Evolutionary conservation across 495 filamentous ascomycete species (phyloP).

Genomic region (Talaromyces stipitatus): DNA sequence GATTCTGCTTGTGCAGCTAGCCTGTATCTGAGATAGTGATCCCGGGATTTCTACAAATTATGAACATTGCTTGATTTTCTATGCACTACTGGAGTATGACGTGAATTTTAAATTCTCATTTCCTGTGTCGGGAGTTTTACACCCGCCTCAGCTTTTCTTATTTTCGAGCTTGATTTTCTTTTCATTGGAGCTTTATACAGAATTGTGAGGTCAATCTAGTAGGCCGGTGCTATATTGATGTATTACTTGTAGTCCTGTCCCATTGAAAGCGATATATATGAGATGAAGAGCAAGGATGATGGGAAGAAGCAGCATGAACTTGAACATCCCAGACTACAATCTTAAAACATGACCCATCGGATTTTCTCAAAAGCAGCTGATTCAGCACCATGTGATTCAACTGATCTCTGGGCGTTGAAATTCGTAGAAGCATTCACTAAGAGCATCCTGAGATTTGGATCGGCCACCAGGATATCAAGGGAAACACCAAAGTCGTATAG

Average conservation of each 20-base stretch:
- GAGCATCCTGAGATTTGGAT: background rate
- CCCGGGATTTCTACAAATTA: background rate
- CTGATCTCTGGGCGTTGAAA: background rate
- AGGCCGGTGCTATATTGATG: background rate
- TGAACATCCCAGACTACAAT: background rate
- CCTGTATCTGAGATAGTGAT: constrained; percentile 2
- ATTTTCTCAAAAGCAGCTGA: background rate
- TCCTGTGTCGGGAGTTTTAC: background rate
- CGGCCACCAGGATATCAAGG: background rate
- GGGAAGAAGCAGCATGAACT: background rate
- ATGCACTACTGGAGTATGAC: background rate
- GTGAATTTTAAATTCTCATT: background rate
- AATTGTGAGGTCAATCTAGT: background rate
- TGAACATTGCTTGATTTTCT: background rate
- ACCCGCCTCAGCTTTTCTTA: background rate
- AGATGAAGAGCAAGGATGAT: background rate
- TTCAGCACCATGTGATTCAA: background rate
- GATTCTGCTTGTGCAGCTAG: constrained; percentile 4
- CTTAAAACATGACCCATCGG: background rate
- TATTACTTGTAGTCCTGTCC: background rate
- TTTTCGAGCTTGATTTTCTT: constrained; percentile 3
- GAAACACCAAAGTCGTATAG: background rate
- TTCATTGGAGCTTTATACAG: constrained; percentile 1
- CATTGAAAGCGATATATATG: background rate
- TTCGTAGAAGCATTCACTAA: background rate